Percentiles rank a stretch among this genome's conserved stretches.
Conservation (phyloP, 805 yeast species). For the Ogataea siamensis region DNA sequence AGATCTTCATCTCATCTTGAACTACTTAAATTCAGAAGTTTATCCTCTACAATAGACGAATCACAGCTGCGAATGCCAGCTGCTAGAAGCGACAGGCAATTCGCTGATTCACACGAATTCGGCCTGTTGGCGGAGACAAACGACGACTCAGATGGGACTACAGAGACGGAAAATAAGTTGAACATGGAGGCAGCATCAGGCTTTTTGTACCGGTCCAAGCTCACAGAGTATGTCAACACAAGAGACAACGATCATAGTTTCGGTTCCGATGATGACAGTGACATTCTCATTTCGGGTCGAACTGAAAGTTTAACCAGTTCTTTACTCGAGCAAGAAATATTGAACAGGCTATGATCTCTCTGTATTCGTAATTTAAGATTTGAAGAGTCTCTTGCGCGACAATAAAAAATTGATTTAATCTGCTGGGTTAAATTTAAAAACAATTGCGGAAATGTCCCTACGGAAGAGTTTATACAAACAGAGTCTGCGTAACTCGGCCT, state of each 20-base stretch:
- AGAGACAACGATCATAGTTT: neutral
- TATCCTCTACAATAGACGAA: too few relatives aligned
- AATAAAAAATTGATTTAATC: too few relatives aligned
- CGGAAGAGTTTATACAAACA: constrained; percentile 37
- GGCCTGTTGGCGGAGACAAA: neutral
- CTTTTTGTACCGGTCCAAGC: constrained; percentile 24
- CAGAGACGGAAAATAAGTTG: neutral
- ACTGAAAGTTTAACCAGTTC: constrained; percentile 28
- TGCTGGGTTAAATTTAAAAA: too few relatives aligned
- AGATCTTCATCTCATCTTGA: too few relatives aligned
- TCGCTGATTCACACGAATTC: too few relatives aligned
- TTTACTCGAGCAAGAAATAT: constrained; percentile 30
- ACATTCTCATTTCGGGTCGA: constrained; percentile 21
- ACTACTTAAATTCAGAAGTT: too few relatives aligned
- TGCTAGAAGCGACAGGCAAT: too few relatives aligned
- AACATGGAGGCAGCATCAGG: constrained; percentile 18
- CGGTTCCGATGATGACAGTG: constrained; percentile 1
- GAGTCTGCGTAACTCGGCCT: constrained; percentile 27
- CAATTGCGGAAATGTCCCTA: constrained; percentile 29
- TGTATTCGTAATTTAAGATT: neutral
- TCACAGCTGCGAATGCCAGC: too few relatives aligned
- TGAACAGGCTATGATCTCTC: too few relatives aligned
- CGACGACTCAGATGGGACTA: neutral
- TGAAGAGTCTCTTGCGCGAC: too few relatives aligned
- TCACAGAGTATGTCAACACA: constrained; percentile 5